phyloP scores from a whole-genome alignment of 768 basidiomycete species.

The Rubroboletus satanas region DNA sequence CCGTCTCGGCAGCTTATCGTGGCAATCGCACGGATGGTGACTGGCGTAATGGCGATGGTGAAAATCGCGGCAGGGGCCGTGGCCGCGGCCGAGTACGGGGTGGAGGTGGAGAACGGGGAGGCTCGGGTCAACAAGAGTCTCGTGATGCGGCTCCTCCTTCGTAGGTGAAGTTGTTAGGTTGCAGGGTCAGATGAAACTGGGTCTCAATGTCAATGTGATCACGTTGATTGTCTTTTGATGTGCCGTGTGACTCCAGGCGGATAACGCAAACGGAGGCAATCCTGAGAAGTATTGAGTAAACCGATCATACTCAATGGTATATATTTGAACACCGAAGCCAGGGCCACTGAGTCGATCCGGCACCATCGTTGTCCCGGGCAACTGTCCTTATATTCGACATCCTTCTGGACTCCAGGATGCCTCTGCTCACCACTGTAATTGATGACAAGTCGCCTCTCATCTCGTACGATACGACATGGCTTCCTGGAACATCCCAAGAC shows the following conservation, averaged over 20 bases:
- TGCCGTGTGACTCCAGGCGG: not conserved
- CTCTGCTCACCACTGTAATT: constrained; percentile 21
- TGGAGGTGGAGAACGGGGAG: constrained; percentile 39
- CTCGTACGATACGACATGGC: constrained; percentile 23
- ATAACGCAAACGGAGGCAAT: not conserved
- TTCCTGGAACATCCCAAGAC: constrained; percentile 18
- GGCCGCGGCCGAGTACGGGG: constrained; percentile 44
- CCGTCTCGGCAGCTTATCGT: constrained; percentile 12
- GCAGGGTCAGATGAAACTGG: not conserved
- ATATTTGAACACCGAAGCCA: not conserved
- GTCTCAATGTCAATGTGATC: not conserved
- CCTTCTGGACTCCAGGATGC: constrained; percentile 12
- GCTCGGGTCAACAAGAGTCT: constrained; percentile 20
- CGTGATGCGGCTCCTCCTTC: constrained; percentile 16
- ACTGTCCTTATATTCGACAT: not conserved
- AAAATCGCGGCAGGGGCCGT: constrained; percentile 39
- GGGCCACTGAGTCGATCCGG: not conserved
- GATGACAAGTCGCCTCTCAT: constrained; percentile 34
- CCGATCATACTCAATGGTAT: not conserved
- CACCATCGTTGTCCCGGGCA: too few relatives aligned
- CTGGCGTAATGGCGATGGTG: constrained; percentile 44
- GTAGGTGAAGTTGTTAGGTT: constrained; percentile 5
- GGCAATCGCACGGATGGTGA: constrained; percentile 36
- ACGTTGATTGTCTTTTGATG: not conserved
- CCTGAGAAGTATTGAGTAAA: not conserved